Evolutionary conservation across 106 monocot genomes (phyloP), one percentile per base, ranked within the genome.

Genomic region (Dioscorea zingiberensis): DNA sequence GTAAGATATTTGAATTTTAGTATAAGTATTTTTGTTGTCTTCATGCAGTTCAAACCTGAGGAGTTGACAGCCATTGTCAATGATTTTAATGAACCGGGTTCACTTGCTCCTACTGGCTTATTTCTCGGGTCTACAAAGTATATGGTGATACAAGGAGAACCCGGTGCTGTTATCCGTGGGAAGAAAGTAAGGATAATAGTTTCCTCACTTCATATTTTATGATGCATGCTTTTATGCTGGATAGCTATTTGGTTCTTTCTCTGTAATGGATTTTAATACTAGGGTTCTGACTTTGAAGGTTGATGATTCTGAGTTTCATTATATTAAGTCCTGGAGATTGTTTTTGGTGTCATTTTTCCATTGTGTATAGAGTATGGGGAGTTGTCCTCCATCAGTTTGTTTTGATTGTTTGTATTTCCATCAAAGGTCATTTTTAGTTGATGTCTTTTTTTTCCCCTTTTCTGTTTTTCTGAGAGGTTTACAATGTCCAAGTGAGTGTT

Each of bases 141-240:
- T 55, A 80, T 85, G 84, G 84, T 85, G 17, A 85, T 85, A 54
- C 84, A 84, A 68, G 80, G 84, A 27, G 83, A 83, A 64, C 71
- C 83, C 30, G 83, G 83, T 45, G 78, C 84, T 66, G 84, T 84
- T 65, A 80, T 85, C 24, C 80, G 84, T 63, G 84, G 84, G 45
- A 85, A 85, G 70, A 85, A 85, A 73, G 84, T 80, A 38, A 18
- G 16, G 21, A 21, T 17, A 27, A 14, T 21, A 53, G 7, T 26
- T 24, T 25, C 22, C 17, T 49, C 8, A 2, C 38, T 38, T 38
- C 38, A 8, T 10, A 38, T 38, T 38, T 6, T n/a, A 3, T 13
- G 21, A 47, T 51, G 21, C 26, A 47, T 49, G 14, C 25, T 28
- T 7, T 25, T 13, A 25, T 14, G 25, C 25, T 24, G 28, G 15